Evolutionary conservation across 1,284 basidiomycete species (phyloP).

Genomic region (Ustilago loliicola): DNA sequence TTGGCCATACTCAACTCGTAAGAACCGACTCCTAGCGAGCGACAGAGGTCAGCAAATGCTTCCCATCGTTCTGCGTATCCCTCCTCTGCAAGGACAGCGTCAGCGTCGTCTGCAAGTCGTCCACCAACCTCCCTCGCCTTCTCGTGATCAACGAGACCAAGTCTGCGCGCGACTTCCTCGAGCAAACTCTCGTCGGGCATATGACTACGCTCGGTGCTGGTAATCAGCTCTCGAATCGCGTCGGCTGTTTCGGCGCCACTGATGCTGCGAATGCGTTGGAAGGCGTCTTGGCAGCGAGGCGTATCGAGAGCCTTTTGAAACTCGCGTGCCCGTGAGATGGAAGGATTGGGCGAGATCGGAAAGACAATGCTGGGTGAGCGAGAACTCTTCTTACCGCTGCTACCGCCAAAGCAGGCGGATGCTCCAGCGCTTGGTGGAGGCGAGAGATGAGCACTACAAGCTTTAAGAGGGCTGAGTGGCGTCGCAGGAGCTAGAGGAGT

Average conservation of each 20-base stretch:
- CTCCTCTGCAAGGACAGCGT: conserved; percentile 31
- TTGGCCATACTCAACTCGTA: conserved; percentile 35
- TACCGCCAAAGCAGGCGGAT: not conserved
- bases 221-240: conserved; percentile 25
- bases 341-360: conserved; percentile 43
- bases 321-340: conserved; percentile 37
- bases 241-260: not conserved
- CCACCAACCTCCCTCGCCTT: conserved; percentile 20
- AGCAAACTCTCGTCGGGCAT: conserved; percentile 41
- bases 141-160: conserved; percentile 46
- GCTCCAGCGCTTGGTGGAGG: not conserved
- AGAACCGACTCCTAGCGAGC: conserved; percentile 28
- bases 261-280: conserved; percentile 1
- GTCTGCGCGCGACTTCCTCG: conserved; percentile 19
- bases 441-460: conserved; percentile 9
- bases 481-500: conserved; percentile 17
- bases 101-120: conserved; percentile 25
- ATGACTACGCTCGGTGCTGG: conserved; percentile 18
- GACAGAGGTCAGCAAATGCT: conserved; percentile 29
- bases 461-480: conserved; percentile 29
- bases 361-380: conserved; percentile 44
- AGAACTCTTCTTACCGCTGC: conserved; percentile 8
- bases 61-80: conserved; percentile 41
- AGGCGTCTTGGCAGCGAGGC: conserved; percentile 11
- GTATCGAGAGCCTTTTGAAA: conserved; percentile 26